These are phyloP conservation scores for Penicillium fimorum DNA, from an alignment of 495 filamentous ascomycete genomes.

Conservation along the genomic window DNA sequence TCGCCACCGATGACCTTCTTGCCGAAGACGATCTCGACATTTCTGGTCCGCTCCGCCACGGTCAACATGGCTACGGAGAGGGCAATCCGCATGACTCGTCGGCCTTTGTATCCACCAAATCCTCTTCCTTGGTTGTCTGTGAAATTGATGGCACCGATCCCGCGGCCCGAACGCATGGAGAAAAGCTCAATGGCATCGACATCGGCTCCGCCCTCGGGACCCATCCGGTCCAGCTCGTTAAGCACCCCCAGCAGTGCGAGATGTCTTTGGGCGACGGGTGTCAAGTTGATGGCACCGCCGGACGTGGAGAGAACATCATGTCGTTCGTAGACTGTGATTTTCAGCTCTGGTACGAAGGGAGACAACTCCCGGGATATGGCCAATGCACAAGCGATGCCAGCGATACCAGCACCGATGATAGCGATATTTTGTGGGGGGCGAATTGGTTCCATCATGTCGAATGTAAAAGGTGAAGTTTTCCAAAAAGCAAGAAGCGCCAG, in stretches of 20 bases:
- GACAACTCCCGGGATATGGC: conserved; percentile 48
- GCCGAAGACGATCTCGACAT: conserved; percentile 40
- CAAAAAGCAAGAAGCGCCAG: neutral
- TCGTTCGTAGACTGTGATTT: conserved; percentile 57
- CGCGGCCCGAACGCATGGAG: conserved; percentile 50
- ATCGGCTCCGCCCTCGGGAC: conserved; percentile 43
- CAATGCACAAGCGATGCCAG: conserved; percentile 55
- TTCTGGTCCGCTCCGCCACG: conserved; percentile 38
- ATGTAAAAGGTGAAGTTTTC: neutral
- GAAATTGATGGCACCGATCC: conserved; percentile 46
- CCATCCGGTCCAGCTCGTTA: conserved; percentile 41
- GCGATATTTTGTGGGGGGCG: conserved; percentile 35
- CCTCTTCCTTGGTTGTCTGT: conserved; percentile 37
- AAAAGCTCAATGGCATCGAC: conserved; percentile 54
- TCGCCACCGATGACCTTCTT: conserved; percentile 41
- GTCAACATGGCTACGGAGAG: conserved; percentile 48
- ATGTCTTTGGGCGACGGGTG: conserved; percentile 58
- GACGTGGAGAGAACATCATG: conserved; percentile 55
- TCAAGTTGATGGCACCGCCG: conserved; percentile 62
- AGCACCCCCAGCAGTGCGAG: conserved; percentile 56
- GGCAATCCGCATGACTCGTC: conserved; percentile 48
- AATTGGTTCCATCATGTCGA: conserved; percentile 9
- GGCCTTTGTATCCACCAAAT: conserved; percentile 45
- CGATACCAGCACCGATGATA: conserved; percentile 58
- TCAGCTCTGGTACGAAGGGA: conserved; percentile 42